phyloP scores from a whole-genome alignment of 2,329 filamentous ascomycete genomes.

The Hypoxylon sp. region DNA sequence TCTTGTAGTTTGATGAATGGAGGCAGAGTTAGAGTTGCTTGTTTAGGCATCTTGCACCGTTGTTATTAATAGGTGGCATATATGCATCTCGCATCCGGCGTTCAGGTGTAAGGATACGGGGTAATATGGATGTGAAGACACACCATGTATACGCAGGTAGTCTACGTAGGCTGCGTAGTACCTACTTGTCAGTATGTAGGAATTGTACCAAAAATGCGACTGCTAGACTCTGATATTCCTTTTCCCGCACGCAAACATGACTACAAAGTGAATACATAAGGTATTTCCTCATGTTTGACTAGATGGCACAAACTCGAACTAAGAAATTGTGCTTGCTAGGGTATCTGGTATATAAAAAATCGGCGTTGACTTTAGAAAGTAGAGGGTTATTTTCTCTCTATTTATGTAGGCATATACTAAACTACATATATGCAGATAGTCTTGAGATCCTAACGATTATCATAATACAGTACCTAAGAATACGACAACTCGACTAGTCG shows the following conservation, averaged over 20 bases:
- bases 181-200: slow-evolving; percentile 22
- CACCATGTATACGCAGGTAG: slow-evolving; percentile 20
- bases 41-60: slow-evolving; percentile 29
- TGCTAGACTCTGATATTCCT: neutral
- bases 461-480: neutral
- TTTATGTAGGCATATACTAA: too few species aligned
- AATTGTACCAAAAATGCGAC: slow-evolving; percentile 21
- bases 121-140: slow-evolving; percentile 20
- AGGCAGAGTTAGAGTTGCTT: slow-evolving; percentile 21
- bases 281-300: neutral
- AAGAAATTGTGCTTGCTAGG: neutral
- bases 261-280: neutral
- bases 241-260: neutral
- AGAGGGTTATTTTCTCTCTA: neutral
- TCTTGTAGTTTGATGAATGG: neutral
- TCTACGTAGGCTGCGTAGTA: slow-evolving; percentile 15
- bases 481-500: neutral
- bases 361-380: neutral
- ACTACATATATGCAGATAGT: too few species aligned
- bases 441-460: neutral
- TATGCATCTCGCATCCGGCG: slow-evolving; percentile 48
- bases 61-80: slow-evolving; percentile 36
- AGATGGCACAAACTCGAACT: neutral
- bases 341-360: neutral
- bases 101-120: slow-evolving; percentile 46